A percentile compares a stretch with the other conserved stretches of the same genome.
phyloP scores from a whole-genome alignment of 2,329 filamentous ascomycete genomes.

The Colletotrichum costaricense region DNA sequence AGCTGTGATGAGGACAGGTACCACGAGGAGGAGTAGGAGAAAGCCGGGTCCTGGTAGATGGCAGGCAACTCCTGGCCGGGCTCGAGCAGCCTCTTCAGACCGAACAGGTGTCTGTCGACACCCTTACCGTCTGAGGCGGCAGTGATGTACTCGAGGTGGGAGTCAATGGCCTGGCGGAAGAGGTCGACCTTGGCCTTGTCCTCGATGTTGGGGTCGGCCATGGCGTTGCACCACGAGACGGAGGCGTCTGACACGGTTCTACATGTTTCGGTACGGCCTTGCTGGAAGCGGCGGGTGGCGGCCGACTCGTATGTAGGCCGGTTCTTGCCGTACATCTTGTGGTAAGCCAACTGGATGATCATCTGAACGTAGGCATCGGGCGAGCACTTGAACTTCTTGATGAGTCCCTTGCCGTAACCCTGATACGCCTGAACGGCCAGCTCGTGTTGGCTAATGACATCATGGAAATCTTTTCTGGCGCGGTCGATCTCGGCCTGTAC shows the following conservation, averaged over 20 bases:
- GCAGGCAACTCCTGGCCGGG: conserved; percentile 84
- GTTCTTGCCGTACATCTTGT: conserved; percentile 99
- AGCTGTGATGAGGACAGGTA: conserved; percentile 90
- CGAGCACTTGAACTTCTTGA: conserved; percentile 99
- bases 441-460: conserved; percentile 88
- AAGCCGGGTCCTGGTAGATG: conserved; percentile 90
- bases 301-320: conserved; percentile 98
- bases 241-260: conserved; percentile 91
- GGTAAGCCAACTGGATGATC: conserved; percentile 97
- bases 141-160: conserved; percentile 90
- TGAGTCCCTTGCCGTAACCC: conserved; percentile 96
- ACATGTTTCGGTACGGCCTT: conserved; percentile 96
- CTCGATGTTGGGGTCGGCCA: conserved; percentile 75
- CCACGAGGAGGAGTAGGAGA: conserved; percentile 86
- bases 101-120: conserved; percentile 96
- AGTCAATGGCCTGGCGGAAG: conserved; percentile 83
- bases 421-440: conserved; percentile 95
- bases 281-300: conserved; percentile 93
- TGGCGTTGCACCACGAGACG: conserved; percentile 89
- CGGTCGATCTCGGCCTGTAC: conserved; percentile 82
- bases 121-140: conserved; percentile 93
- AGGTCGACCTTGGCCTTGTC: conserved; percentile 76
- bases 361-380: conserved; percentile 98
- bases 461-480: conserved; percentile 81
- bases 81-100: conserved; percentile 89